Base-by-base conservation (phyloP, 306 rosid species). In the Senna siamea region DNA sequence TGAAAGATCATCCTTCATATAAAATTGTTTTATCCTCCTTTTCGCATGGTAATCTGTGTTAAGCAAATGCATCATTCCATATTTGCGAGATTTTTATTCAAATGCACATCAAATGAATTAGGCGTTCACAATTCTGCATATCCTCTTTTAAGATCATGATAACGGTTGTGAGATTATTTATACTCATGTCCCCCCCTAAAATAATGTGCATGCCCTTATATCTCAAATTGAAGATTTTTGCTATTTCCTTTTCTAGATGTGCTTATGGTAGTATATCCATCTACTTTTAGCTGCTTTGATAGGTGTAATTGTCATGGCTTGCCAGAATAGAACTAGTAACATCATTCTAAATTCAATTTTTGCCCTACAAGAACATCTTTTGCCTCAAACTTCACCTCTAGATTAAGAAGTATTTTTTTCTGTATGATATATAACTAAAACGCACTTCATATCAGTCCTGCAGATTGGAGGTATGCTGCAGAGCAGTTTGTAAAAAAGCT, bases 401-500 rank as follows among this genome's bases (percentile, higher is more conserved):
- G 12, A 6, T 48, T 7, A 50, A 40, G 30, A 51, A 51, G 18
- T 57, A 56, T 3, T 48, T 17, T 53, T 71, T 78, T 34, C 64
- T 35, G 64, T 23, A 6, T 70, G 50, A 54, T 15, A 47, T 48
- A 22, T 46, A 22, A 26, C 23, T 78, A 41, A 53, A 60, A 19
- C 52, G 70, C 64, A 19, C 76, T 78, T 19, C 7, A 69, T 59
- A 74, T 77, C 90, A 92, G 97, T 81, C 82, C 96, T 46, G 84
- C 91, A 66, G 97, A 92, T 86, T 92, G 97, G 97, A 82, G 89
- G 83, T 92, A 87, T 79, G 96, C 89, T 1, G 93, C 90, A 3
- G 89, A 77, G 56, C 90, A 92, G 84, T 92, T 92, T 79, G 93
- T 84, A 61, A 81, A 74, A 83, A 87, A 62, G 85, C 93, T 86